Evolutionary conservation across 2,329 filamentous ascomycete genomes (phyloP), one percentile per base, ranked within the genome.

Genomic region (Microdochium trichocladiopsis): DNA sequence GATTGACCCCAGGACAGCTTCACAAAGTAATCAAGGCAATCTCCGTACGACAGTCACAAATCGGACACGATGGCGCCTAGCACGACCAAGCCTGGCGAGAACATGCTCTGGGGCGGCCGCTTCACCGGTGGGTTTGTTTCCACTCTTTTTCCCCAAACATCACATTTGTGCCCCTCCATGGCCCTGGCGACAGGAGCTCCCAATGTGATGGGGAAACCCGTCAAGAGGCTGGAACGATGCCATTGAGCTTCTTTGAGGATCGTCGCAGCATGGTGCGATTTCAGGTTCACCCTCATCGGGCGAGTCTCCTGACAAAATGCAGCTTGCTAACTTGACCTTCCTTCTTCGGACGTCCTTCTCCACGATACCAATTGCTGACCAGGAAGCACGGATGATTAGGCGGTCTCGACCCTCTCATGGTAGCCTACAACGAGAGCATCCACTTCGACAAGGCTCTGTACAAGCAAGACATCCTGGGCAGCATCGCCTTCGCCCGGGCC

Each of bases 321-420:
- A 37, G 18, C 33, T 16, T 5, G 33, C 33, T n/a, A 37, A 16
- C 12, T 4, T n/a, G 33, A 16, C 33, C 33, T 37, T 37, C 33
- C 33, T 37, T 37, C 18, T n/a, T 37, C 33, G 33, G 14, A 11
- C 33, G 14, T 37, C 33, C 6, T 37, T 16, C 33, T 11, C 14
- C 12, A 37, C 28, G 37, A 47, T 12, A 36, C 53, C 25, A 49
- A 43, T 33, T 21, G n/a, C 23, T 45, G 36, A 41, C 33, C 23
- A n/a, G 21, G 12, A 21, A 9, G n/a, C n/a, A n/a, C n/a, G n/a
- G n/a, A n/a, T n/a, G n/a, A n/a, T n/a, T n/a, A 88, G 88, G 89
- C 74, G 87, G 82, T 60, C 82, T 93, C 59, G 89, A 95, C 71
- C 88, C 90, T 51, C 79, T 95, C 50, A 95, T 95, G 90, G 79